Base-by-base conservation (phyloP, 1,139 yeast species). In the Geotrichum fermentans region DNA sequence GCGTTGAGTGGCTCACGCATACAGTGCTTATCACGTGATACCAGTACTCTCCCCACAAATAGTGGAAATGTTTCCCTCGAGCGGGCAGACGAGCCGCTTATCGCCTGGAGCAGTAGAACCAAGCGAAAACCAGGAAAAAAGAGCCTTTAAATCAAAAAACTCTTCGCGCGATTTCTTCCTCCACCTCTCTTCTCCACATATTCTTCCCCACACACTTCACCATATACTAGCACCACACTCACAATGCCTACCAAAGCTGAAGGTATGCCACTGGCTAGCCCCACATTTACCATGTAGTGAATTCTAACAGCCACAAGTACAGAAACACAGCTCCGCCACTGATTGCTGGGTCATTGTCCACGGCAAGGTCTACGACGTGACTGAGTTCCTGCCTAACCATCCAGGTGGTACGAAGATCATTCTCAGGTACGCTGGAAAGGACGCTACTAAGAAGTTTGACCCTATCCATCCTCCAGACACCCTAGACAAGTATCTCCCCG, bases 311-410 rank as follows among this genome's bases (percentile, higher is more conserved):
- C n/a, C n/a, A n/a, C 33, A 2, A 62, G 80, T 85, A 24, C 74
- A 78, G n/a, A 73, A 78, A 58, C 95, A 84, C 68, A 77, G 80
- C 64, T 67, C 63, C 6, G 70, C 71, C 20, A 73, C 73, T 24
- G 92, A 84, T 61, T 83, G 96, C 67, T 90, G 97, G 97, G 83
- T 88, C 44, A 81, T 86, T 8, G 79, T 90, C 52, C 83, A 88
- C 57, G 89, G 89, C 47, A 80, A 84, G 42, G 96, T 86, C 32
- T 82, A 88, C 63, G 88, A 92, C 64, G 75, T 90, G 56, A 84
- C 97, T 0, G 78, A 79, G 32, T 92, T 92, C 62, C 72, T 86
- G 51, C 72, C 79, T 21, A 73, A 79, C 42, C 98, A 92, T 66
- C 97, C 97, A 0, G 98, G 97, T 53, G 98, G 97, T 1, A 77